Evolutionary conservation across 108 stramenopile species (phyloP).

Genomic region (Cyclotella atomus): DNA sequence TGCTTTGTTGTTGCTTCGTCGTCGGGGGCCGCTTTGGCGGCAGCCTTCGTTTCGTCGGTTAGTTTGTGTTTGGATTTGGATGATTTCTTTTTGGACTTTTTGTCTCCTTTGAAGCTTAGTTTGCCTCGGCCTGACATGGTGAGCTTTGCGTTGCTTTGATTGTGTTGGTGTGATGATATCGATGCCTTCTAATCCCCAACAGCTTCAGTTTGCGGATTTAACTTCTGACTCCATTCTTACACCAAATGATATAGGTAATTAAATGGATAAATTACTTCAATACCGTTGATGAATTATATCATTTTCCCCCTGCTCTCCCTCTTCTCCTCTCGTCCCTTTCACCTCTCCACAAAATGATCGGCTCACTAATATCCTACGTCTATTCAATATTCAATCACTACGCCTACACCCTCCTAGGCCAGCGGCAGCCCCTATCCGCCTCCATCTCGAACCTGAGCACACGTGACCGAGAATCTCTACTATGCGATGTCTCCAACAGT

Average conservation of each 20-base stretch:
- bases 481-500: not conserved
- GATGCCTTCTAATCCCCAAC: too few relatives aligned
- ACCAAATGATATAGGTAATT: too few relatives aligned
- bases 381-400: not conserved
- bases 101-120: conserved; percentile 5
- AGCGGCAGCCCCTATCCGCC: not conserved
- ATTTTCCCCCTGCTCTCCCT: too few relatives aligned
- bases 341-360: conserved; percentile 11
- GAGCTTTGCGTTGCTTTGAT: too few relatives aligned
- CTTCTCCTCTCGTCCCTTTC: too few relatives aligned
- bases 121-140: conserved; percentile 8
- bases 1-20: not conserved
- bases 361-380: conserved; percentile 17
- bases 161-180: too few relatives aligned
- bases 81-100: conserved; percentile 20
- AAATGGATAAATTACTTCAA: too few relatives aligned
- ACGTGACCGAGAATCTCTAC: conserved; percentile 17
- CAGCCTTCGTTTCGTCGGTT: not conserved
- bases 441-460: conserved; percentile 15
- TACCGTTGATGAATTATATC: too few relatives aligned
- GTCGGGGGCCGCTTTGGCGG: not conserved
- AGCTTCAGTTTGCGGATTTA: too few relatives aligned
- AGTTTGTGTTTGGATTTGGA: conserved; percentile 5
- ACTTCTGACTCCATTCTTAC: too few relatives aligned
- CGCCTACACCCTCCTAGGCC: not conserved